These are phyloP conservation scores for Pseudozyma sp. DNA, from an alignment of 1,284 basidiomycete genomes.

Conservation along the genomic window DNA sequence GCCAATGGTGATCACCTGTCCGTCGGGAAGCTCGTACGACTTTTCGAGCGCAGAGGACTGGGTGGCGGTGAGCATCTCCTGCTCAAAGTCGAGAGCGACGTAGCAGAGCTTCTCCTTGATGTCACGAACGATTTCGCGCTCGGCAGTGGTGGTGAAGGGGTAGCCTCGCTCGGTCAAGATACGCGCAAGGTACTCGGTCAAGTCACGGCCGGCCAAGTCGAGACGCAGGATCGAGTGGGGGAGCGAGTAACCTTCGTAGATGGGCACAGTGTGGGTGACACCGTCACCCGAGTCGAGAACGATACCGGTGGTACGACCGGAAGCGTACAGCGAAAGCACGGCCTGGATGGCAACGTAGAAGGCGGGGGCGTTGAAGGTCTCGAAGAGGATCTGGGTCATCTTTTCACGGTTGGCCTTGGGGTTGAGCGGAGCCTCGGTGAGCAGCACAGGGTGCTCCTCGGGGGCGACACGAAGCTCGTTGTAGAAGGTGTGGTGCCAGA, in stretches of 20 bases:
- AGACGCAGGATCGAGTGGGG: conserved; percentile 95
- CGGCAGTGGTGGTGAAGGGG: conserved; percentile 89
- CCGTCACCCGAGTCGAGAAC: conserved; percentile 93
- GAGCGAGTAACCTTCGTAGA: conserved; percentile 94
- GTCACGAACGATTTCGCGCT: conserved; percentile 95
- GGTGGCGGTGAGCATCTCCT: conserved; percentile 92
- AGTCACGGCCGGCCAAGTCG: conserved; percentile 93
- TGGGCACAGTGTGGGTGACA: conserved; percentile 92
- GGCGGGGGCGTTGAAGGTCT: conserved; percentile 92
- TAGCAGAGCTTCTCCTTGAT: conserved; percentile 99
- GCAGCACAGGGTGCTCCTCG: conserved; percentile 91
- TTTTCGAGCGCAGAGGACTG: conserved; percentile 93
- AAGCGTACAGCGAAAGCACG: conserved; percentile 90
- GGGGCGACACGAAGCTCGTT: conserved; percentile 72
- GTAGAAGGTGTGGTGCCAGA: conserved; percentile 70
- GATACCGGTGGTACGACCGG: conserved; percentile 91
- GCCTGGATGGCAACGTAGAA: conserved; percentile 95
- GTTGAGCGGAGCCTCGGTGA: conserved; percentile 95
- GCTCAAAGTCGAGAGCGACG: conserved; percentile 95
- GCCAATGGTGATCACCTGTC: conserved; percentile 95
- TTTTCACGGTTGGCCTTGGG: conserved; percentile 95
- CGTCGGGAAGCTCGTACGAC: conserved; percentile 95
- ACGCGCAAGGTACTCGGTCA: conserved; percentile 91
- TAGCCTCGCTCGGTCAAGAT: conserved; percentile 94
- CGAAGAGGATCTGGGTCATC: conserved; percentile 98